Percentiles rank a stretch among this genome's conserved stretches.
These are phyloP conservation scores for Saccharomyces pastorianus DNA, from an alignment of 1,139 yeast genomes.

Conservation along the genomic window DNA sequence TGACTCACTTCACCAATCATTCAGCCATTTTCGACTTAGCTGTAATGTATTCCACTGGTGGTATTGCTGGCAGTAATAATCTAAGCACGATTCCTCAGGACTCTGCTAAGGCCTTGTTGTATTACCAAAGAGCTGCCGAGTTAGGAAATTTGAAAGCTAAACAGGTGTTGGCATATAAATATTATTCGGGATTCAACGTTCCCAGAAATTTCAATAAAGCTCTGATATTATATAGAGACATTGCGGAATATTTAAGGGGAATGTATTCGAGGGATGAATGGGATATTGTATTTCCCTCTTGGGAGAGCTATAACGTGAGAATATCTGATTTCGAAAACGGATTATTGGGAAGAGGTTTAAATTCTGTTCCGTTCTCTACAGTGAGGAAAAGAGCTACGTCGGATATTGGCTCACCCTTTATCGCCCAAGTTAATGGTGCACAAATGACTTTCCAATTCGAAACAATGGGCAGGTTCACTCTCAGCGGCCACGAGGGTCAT, in stretches of 20 bases:
- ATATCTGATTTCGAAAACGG: constrained; percentile 56
- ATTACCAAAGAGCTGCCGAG: constrained; percentile 64
- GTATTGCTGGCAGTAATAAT: constrained; percentile 23
- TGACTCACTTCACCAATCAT: constrained; percentile 39
- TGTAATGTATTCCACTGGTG: constrained; percentile 67
- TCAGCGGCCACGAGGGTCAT: constrained; percentile 20
- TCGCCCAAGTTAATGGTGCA: constrained; percentile 24
- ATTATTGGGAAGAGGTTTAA: constrained; percentile 31
- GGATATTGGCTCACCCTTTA: constrained; percentile 25
- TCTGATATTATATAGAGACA: constrained; percentile 48
- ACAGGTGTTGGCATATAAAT: constrained; percentile 67
- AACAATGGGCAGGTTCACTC: constrained; percentile 5
- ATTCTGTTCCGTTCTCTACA: constrained; percentile 13
- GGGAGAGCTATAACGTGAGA: constrained; percentile 43
- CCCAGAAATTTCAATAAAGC: constrained; percentile 51
- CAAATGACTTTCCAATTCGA: constrained; percentile 22
- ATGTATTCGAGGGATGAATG: constrained; percentile 34
- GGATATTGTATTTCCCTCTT: constrained; percentile 36
- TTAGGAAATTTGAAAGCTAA: constrained; percentile 59
- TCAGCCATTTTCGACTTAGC: constrained; percentile 78
- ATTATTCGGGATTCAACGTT: constrained; percentile 53
- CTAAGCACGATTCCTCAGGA: constrained; percentile 62
- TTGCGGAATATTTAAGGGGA: constrained; percentile 41
- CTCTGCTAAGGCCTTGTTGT: constrained; percentile 58
- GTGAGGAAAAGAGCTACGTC: constrained; percentile 24